Percentiles rank a stretch among this genome's conserved stretches.
Conservation (phyloP, 2,329 filamentous ascomycete species). For the Fusarium musae region DNA sequence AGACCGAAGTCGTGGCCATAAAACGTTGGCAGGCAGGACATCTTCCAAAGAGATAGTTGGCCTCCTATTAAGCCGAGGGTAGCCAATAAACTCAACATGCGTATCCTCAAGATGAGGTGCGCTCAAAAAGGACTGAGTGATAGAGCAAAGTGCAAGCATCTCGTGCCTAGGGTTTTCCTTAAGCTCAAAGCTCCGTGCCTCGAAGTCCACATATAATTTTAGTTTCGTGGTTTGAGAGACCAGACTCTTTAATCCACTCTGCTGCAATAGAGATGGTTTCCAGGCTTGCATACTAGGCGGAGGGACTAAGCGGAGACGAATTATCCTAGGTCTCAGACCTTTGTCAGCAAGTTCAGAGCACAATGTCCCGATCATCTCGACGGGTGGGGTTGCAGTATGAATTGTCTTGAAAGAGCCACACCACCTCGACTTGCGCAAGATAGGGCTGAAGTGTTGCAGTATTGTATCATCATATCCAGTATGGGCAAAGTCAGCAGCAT, state of each 20-base stretch:
- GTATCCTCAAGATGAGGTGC: neutral
- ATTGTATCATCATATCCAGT: neutral
- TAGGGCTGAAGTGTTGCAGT: neutral
- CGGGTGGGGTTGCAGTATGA: neutral
- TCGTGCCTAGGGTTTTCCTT: neutral
- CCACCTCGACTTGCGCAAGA: neutral
- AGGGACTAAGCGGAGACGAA: neutral
- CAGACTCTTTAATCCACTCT: neutral
- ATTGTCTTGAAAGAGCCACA: neutral
- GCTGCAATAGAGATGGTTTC: neutral
- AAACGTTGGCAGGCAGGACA: neutral
- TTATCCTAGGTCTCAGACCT: neutral
- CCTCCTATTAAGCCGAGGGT: neutral
- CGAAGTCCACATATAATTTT: neutral
- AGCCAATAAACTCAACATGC: neutral
- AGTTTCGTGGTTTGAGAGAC: neutral
- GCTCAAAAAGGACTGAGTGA: neutral
- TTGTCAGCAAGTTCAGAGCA: neutral
- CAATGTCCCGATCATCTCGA: neutral
- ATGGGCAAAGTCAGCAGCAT: neutral
- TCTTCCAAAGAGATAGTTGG: neutral
- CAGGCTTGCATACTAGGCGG: neutral
- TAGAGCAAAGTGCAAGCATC: neutral
- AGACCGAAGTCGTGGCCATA: neutral
- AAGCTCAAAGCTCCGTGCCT: neutral